phyloP scores from a whole-genome alignment of 2,329 filamentous ascomycete species.

The Cladophialophora carrionii region DNA sequence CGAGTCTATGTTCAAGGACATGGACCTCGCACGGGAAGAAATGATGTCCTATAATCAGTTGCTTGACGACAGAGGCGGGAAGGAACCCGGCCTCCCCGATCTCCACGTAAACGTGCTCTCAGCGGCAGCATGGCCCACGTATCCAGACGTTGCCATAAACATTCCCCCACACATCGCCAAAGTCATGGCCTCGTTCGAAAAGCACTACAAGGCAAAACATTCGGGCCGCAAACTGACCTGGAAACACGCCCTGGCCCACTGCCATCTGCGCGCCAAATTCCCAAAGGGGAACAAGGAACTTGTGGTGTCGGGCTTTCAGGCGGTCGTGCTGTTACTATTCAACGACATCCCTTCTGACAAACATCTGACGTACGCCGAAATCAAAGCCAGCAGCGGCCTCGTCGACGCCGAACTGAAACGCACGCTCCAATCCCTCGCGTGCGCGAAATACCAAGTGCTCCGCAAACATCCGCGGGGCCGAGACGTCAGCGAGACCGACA shows the following conservation, averaged over 20 bases:
- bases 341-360: conserved; percentile 69
- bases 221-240: conserved; percentile 83
- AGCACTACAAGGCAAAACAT: conserved; percentile 87
- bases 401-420: conserved; percentile 78
- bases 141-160: conserved; percentile 73
- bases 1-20: conserved; percentile 99
- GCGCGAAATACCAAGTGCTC: conserved; percentile 82
- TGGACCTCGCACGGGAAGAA: conserved; percentile 89
- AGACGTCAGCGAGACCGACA: conserved; percentile 77
- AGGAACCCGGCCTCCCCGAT: conserved; percentile 60
- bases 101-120: conserved; percentile 89
- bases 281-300: conserved; percentile 81
- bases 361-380: conserved; percentile 73
- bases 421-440: conserved; percentile 92
- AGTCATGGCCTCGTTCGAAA: conserved; percentile 80
- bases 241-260: conserved; percentile 93
- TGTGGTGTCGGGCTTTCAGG: conserved; percentile 88
- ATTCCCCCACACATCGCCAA: conserved; percentile 74
- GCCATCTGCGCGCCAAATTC: conserved; percentile 80
- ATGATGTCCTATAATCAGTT: conserved; percentile 83
- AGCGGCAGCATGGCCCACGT: conserved; percentile 88
- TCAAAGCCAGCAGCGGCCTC: conserved; percentile 74
- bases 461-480: conserved; percentile 81
- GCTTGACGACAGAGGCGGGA: conserved; percentile 62
- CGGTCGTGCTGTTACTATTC: conserved; percentile 86